Conservation (phyloP, 2,329 filamentous ascomycete species). For the Talaromyces sp. region DNA sequence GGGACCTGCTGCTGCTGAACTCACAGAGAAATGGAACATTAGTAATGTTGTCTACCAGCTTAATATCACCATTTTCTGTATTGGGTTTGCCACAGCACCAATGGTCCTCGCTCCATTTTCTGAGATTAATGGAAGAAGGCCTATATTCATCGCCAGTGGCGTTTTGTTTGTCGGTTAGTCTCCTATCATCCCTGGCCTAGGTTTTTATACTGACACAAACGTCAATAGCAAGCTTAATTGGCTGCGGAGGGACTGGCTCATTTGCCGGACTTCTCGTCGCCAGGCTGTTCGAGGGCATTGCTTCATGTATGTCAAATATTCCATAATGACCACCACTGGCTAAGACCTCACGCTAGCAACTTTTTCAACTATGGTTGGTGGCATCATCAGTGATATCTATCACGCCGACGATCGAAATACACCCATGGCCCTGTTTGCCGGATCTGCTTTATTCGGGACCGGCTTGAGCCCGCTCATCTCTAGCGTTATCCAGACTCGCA, state of each 20-base stretch:
- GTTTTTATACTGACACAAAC: not conserved
- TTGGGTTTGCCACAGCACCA: constrained; percentile 1
- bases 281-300: not conserved
- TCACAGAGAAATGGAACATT: not conserved
- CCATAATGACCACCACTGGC: not conserved
- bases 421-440: constrained; percentile 73
- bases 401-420: constrained; percentile 67
- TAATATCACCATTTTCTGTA: not conserved
- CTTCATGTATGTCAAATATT: not conserved
- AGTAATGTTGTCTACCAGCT: not conserved
- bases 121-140: not conserved
- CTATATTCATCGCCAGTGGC: constrained; percentile 3
- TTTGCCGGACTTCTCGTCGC: not conserved
- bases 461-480: constrained; percentile 21
- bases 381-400: constrained; percentile 75
- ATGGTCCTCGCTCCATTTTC: constrained; percentile 3
- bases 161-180: not conserved
- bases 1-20: not conserved
- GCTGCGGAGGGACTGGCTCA: not conserved
- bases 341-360: constrained; percentile 13
- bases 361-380: constrained; percentile 77
- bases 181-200: not conserved
- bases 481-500: constrained; percentile 16
- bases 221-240: not conserved
- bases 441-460: constrained; percentile 60